Base-by-base conservation (phyloP, 768 basidiomycete genomes). In the Lactarius tabidus region DNA sequence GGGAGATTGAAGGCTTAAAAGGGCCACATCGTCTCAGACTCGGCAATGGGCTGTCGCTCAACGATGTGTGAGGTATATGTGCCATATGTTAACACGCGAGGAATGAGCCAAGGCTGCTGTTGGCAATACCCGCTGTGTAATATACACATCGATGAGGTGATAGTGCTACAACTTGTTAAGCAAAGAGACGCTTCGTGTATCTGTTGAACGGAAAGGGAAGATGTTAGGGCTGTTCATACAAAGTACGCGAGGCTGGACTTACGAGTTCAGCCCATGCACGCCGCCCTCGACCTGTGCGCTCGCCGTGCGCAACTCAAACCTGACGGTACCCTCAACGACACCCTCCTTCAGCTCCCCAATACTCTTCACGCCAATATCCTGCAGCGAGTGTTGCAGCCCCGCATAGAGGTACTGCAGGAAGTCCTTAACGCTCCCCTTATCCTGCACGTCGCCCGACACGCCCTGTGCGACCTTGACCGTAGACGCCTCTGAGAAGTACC, bases 381-480 rank as follows among this genome's bases (percentile, higher is more conserved):
- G 96, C 68, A 98, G 79, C 69, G 93, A 95, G 77, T 98, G 95
- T 76, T 98, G 95, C 43, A 94, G 79, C 5, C 92, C 92, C 4
- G 84, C 82, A 62, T 90, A 77, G 39, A 94, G 78, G 73, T 93
- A 95, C 2, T 95, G 96, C 59, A 98, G 73, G 77, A 98, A 98
- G 59, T 90, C 89, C 78, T 86, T 89, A 70, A 98, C 86, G 66
- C 91, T 93, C 7, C 97, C 97, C 81, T 97, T 98, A 77, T 99
- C 96, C 76, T 93, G 91, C 14, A 98, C 96, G 71, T 98, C 94
- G 15, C 96, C 96, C 15, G 91, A 91, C 10, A 99, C 96, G 66
- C 94, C 94, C 75, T 95, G 93, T 1, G 95, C 96, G 43, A 99
- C 97, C 80, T 98, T 97, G 75, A 99, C 89, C 6, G 88, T 82